Evolutionary conservation across 2,329 filamentous ascomycete genomes (phyloP), one percentile per base, ranked within the genome.

Genomic region (Diaporthe velutina): DNA sequence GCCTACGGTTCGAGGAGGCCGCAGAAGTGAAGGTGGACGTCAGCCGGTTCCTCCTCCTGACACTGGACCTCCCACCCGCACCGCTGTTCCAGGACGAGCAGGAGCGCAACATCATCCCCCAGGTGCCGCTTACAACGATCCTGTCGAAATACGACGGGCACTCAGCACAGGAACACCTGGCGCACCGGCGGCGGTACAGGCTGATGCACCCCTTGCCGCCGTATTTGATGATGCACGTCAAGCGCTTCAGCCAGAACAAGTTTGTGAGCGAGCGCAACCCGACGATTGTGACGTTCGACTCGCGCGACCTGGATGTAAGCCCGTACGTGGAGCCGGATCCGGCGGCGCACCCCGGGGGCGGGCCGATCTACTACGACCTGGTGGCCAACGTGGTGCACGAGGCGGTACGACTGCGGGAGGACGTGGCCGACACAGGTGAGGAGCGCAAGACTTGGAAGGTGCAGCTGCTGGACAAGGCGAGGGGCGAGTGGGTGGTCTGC

Each of bases 251-350:
- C 78, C 93, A 94, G 78, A 99, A 99, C 87, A 98, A 98, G 83
- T 99, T 99, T 81, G 94, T 99, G 28, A 91, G 93, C 2, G 96
- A 98, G 85, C 94, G 97, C 68, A 99, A 99, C 83, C 97, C 96
- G 1, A 99, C 97, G 13, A 99, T 99, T 80, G 97, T 99, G 77
- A 98, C 96, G 0, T 99, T 98, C 83, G 95, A 96, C 77, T 93
- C 95, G 6, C 90, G 93, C 76, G 81, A 93, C 55, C 91, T 99
- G 12, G 95, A 99, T 82, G 93, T 98, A 87, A 90, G 92, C 7
- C 95, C 96, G 0, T 98, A 97, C 80, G 95, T 98, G 17, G 95
- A 98, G 85, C 96, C 96, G 0, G 95, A 96, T 80, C 94, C 95
- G 0, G 84, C 88, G 7, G 82, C 93, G 50, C 91, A 93, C 83